Conservation (phyloP, 257 asterid genomes). For the Solanum chaucha region DNA sequence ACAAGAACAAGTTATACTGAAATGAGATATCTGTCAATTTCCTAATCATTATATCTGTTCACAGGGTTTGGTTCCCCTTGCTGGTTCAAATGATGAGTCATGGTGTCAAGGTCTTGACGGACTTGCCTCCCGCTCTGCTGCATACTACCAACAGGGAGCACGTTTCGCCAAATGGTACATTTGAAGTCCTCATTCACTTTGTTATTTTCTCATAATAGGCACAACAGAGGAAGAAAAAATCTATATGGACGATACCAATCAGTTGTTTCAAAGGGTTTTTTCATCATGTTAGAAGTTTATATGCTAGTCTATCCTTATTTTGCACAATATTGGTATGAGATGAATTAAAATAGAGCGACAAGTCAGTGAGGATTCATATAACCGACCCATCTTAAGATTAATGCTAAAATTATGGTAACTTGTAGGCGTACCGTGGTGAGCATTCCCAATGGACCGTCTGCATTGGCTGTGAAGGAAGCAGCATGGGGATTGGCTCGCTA, state of each 20-base stretch:
- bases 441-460: slow-evolving; percentile 93
- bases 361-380: neutral
- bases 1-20: neutral
- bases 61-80: slow-evolving; percentile 91
- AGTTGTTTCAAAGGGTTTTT: neutral
- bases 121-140: slow-evolving; percentile 96
- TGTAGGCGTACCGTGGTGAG: slow-evolving; percentile 95
- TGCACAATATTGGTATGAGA: neutral
- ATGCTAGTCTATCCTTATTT: neutral
- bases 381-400: neutral
- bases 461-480: slow-evolving; percentile 93
- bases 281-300: neutral
- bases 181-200: neutral
- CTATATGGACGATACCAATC: neutral
- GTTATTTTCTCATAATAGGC: neutral
- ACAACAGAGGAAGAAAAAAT: neutral
- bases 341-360: neutral
- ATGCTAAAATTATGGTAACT: neutral
- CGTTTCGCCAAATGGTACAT: slow-evolving; percentile 83
- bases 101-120: slow-evolving; percentile 99
- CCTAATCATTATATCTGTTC: neutral
- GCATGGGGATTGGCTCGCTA: slow-evolving; percentile 98
- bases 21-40: neutral
- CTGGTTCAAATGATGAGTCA: slow-evolving; percentile 87
- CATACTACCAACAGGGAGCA: slow-evolving; percentile 96